Evolutionary conservation across 371 early-diverging fungal species (phyloP).

Genomic region (Haplosporangium sp.): DNA sequence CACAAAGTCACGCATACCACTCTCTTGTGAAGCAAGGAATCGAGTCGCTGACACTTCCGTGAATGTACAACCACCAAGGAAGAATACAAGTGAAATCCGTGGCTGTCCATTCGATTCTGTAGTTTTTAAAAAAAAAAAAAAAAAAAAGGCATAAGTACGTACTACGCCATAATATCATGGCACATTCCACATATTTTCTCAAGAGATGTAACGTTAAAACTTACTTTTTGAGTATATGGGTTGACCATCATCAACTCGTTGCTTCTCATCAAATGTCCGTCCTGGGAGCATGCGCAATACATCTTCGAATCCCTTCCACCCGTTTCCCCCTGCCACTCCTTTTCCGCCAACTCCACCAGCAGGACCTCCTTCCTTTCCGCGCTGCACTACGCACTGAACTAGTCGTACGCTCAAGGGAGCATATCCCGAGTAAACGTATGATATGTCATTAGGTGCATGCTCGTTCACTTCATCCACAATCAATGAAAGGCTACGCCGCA

Average conservation of each 20-base stretch:
- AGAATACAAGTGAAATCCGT: constrained; percentile 86
- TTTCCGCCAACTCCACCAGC: constrained; percentile 25
- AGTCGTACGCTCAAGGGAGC: constrained; percentile 92
- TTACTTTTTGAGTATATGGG: constrained; percentile 63
- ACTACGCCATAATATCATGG: neutral
- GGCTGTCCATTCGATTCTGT: constrained; percentile 64
- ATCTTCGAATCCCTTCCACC: constrained; percentile 93
- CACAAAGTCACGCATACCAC: constrained; percentile 85
- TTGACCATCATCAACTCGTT: constrained; percentile 72
- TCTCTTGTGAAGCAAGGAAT: constrained; percentile 82
- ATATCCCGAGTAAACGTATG: constrained; percentile 95
- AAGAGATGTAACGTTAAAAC: constrained; percentile 7
- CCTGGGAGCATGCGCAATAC: constrained; percentile 82
- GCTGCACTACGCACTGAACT: constrained; percentile 79
- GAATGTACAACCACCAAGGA: constrained; percentile 96
- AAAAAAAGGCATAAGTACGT: neutral
- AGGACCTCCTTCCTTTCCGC: constrained; percentile 44
- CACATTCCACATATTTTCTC: neutral
- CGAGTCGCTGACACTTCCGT: constrained; percentile 92
- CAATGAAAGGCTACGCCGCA: constrained; percentile 80
- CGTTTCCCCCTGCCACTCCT: constrained; percentile 58
- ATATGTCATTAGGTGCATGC: constrained; percentile 86
- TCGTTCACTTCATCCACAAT: constrained; percentile 92
- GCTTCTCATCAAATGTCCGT: constrained; percentile 80
- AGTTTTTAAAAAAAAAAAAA: neutral